phyloP scores from a whole-genome alignment of 805 yeast genomes.

The Candida tibetensis region DNA sequence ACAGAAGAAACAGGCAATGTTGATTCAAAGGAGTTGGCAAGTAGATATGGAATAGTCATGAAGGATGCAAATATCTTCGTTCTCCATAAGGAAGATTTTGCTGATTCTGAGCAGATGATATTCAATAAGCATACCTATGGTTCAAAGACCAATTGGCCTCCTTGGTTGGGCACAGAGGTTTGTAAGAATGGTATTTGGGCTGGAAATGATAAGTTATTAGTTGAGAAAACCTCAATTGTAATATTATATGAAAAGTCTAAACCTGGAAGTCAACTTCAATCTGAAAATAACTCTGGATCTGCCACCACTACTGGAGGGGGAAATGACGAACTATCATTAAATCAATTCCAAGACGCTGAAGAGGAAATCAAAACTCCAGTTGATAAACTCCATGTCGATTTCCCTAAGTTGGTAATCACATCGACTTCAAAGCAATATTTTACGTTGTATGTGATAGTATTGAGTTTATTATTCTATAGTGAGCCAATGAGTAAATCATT shows the following conservation, averaged over 20 bases:
- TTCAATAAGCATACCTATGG: conserved; percentile 60
- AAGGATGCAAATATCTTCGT: conserved; percentile 72
- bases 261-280: conserved; percentile 13
- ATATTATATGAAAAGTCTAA: conserved; percentile 50
- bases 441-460: conserved; percentile 58
- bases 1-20: conserved; percentile 27
- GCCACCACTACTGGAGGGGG: conserved; percentile 9
- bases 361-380: conserved; percentile 8
- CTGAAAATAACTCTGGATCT: conserved; percentile 12
- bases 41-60: conserved; percentile 66
- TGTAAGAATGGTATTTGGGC: conserved; percentile 45
- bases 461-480: conserved; percentile 64
- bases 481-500: conserved; percentile 66
- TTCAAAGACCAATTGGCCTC: conserved; percentile 71
- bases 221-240: conserved; percentile 62
- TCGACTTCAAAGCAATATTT: conserved; percentile 75
- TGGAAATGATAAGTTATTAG: conserved; percentile 47
- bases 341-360: conserved; percentile 1
- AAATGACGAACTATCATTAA: conserved; percentile 1
- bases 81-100: conserved; percentile 48
- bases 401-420: conserved; percentile 65
- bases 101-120: conserved; percentile 35
- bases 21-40: conserved; percentile 47
- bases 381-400: conserved; percentile 52
- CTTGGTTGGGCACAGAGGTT: conserved; percentile 78